These are phyloP conservation scores for Lasiodiplodia theobromae DNA, from an alignment of 2,329 filamentous ascomycete species.

Conservation along the genomic window DNA sequence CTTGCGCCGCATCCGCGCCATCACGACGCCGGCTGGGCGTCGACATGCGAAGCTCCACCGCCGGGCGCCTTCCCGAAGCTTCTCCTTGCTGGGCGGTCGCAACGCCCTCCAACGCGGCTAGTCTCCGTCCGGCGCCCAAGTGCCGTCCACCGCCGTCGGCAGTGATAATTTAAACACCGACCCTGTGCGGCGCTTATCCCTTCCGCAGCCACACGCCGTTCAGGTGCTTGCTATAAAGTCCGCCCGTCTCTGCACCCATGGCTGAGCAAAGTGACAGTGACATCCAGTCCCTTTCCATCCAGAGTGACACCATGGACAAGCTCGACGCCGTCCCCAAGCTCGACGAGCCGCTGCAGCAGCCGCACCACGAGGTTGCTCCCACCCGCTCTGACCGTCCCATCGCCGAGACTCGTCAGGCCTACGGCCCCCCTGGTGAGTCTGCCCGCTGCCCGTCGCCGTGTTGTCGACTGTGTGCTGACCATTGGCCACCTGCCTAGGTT, in stretches of 20 bases:
- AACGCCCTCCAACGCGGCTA: constrained; percentile 20
- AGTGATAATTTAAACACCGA: constrained; percentile 25
- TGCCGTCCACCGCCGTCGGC: constrained; percentile 17
- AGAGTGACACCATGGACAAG: constrained; percentile 24
- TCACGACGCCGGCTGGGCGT: constrained; percentile 9
- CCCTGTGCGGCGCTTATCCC: constrained; percentile 1
- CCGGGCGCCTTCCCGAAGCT: constrained; percentile 23
- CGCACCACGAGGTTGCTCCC: constrained; percentile 30
- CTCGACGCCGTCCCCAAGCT: constrained; percentile 25
- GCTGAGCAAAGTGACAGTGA: constrained; percentile 7
- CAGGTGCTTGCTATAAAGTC: constrained; percentile 19
- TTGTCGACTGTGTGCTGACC: background rate
- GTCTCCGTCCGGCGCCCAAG: constrained; percentile 16
- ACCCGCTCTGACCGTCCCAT: constrained; percentile 31
- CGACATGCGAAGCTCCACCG: constrained; percentile 23
- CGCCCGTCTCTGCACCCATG: background rate
- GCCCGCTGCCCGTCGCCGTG: background rate
- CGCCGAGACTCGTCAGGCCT: constrained; percentile 35
- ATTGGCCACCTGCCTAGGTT: constrained; percentile 41
- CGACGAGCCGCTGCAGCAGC: constrained; percentile 13
- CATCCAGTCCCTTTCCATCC: constrained; percentile 15
- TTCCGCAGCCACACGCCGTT: background rate
- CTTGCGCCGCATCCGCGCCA: constrained; percentile 5
- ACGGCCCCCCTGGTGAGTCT: constrained; percentile 38
- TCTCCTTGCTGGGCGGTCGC: constrained; percentile 22